phyloP scores from a whole-genome alignment of 805 yeast species.

The Starmera caribaea region DNA sequence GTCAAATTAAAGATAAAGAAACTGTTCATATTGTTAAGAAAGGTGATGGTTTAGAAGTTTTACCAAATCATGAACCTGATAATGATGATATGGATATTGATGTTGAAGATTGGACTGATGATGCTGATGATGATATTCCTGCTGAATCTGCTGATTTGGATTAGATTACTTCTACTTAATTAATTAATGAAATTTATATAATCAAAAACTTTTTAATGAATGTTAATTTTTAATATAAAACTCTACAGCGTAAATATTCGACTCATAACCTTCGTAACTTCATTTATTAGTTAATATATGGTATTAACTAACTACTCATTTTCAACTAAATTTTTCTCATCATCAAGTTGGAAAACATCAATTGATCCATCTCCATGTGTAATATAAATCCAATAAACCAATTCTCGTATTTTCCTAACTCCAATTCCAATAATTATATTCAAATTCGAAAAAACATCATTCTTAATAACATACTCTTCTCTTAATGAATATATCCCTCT shows the following conservation, averaged over 20 bases:
- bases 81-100: slow-evolving; percentile 43
- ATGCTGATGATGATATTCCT: slow-evolving; percentile 39
- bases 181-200: neutral
- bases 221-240: neutral
- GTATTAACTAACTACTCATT: too few relatives aligned
- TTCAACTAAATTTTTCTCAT: neutral
- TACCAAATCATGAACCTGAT: slow-evolving; percentile 74
- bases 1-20: slow-evolving; percentile 85
- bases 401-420: slow-evolving; percentile 5
- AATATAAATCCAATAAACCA: neutral
- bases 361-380: neutral
- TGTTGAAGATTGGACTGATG: slow-evolving; percentile 50
- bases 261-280: neutral
- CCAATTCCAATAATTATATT: slow-evolving; percentile 6
- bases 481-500: slow-evolving; percentile 32
- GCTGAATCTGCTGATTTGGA: slow-evolving; percentile 15
- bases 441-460: slow-evolving; percentile 11
- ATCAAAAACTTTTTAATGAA: neutral
- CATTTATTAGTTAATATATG: too few relatives aligned
- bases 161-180: slow-evolving; percentile 1
- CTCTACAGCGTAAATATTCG: neutral
- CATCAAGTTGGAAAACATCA: neutral
- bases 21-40: slow-evolving; percentile 52
- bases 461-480: slow-evolving; percentile 29
- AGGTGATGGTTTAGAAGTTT: slow-evolving; percentile 60